Evolutionary conservation across 129 eudicot genomes (phyloP).

Genomic region (Dittrichia graveolens): DNA sequence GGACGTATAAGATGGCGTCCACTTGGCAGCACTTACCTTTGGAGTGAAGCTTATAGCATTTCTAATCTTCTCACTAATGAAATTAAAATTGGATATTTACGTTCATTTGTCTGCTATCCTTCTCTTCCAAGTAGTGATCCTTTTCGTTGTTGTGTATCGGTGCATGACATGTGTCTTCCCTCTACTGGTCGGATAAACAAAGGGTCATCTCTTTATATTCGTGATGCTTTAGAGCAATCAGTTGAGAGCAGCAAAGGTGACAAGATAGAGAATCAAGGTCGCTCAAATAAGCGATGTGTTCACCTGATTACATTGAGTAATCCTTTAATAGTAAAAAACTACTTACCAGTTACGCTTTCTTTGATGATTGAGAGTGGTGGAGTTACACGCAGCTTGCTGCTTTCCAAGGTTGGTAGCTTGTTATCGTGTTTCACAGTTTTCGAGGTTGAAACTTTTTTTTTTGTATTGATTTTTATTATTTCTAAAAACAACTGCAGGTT

Average conservation of each 20-base stretch:
- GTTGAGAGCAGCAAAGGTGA: constrained; percentile 30
- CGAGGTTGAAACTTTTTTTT: constrained; percentile 49
- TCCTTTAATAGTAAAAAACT: constrained; percentile 78
- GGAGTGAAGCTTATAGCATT: constrained; percentile 95
- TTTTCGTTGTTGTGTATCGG: constrained; percentile 91
- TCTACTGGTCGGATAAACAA: constrained; percentile 41
- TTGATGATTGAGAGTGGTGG: constrained; percentile 85
- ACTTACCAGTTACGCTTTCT: constrained; percentile 66
- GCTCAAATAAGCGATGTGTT: constrained; percentile 53
- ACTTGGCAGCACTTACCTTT: constrained; percentile 74
- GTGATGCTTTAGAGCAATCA: constrained; percentile 37
- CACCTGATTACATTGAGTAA: constrained; percentile 68
- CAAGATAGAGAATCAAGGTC: constrained; percentile 35
- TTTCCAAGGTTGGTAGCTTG: constrained; percentile 67
- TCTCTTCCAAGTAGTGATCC: constrained; percentile 94
- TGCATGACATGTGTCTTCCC: constrained; percentile 68
- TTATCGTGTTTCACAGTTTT: background rate
- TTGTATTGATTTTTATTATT: constrained; percentile 28
- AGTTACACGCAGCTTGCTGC: constrained; percentile 54
- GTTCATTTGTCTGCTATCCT: constrained; percentile 94
- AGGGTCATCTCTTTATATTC: constrained; percentile 38
- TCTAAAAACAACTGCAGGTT: constrained; percentile 55
- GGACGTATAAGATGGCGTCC: constrained; percentile 98
- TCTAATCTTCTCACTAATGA: constrained; percentile 77
- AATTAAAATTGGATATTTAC: constrained; percentile 61